Evolutionary conservation across 176 grass and related monocot species (phyloP), one percentile per base, ranked within the genome.

Genomic region (Coix lacrymajobi): DNA sequence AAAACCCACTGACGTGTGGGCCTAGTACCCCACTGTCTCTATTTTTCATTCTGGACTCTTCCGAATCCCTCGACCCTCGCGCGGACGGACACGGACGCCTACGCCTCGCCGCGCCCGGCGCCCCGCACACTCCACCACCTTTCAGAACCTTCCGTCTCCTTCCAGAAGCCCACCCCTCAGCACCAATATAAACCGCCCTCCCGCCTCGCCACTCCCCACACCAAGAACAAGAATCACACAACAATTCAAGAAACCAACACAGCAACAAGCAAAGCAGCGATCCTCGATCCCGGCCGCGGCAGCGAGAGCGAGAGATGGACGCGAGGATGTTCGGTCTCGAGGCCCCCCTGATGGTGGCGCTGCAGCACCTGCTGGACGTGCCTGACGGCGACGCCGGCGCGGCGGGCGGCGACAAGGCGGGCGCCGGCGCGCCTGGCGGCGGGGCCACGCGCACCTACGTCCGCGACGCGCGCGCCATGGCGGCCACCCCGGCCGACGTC

Each of bases 381-480:
- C 91, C 94, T 0, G 85, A 92, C 62, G 28, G 88, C 74, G 94
- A 93, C 24, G 8, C 29, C 46, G 83, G 39, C 9, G 76, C 54
- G 1, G 81, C 54, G 2, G 86, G 8, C 45, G 19, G 91, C 61
- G 91, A 88, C 28, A 90, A 90, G 79, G 66, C 85, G 38, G 62
- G 79, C 40, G 1, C 60, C 24, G 24, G 20, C 6, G 75, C 41
- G 56, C 66, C 46, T 46, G 19, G 37, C 17, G 32, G 85, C 44
- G 85, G 77, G 4, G 60, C 88, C 25, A 87, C 88, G 74, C 84
- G 84, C 2, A 66, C 86, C 28, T 97, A 97, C 75, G 94, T 97
- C 8, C 94, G 87, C 63, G 94, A 97, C 66, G 89, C 91, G 62
- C 85, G 87, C 13, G 94, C 91, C 28, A 97, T 97, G 94, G 94